Conservation (phyloP, 805 yeast species). For the Peterozyma xylosa region DNA sequence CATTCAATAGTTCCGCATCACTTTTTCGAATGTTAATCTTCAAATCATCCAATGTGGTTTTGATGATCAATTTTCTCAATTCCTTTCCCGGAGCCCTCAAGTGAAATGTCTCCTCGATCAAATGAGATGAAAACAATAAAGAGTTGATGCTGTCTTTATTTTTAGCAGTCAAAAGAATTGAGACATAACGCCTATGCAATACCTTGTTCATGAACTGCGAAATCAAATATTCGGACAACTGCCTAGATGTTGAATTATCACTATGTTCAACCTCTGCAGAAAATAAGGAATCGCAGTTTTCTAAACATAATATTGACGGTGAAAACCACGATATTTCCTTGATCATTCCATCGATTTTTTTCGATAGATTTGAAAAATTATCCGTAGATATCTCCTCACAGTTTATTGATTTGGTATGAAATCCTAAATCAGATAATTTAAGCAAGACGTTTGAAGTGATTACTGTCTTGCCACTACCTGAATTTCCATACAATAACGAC, state of each 20-base stretch:
- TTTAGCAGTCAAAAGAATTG: conserved; percentile 54
- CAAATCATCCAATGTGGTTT: conserved; percentile 19
- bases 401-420: conserved; percentile 37
- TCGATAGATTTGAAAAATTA: conserved; percentile 34
- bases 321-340: conserved; percentile 51
- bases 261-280: conserved; percentile 54
- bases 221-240: conserved; percentile 54
- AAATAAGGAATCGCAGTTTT: conserved; percentile 68
- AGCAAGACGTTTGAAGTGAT: conserved; percentile 35
- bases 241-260: conserved; percentile 55
- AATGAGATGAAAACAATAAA: conserved; percentile 55
- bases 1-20: conserved; percentile 34
- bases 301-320: conserved; percentile 70
- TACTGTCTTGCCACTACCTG: conserved; percentile 79
- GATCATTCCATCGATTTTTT: conserved; percentile 43
- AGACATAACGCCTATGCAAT: conserved; percentile 38
- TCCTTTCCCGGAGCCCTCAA: conserved; percentile 65
- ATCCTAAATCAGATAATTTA: conserved; percentile 32
- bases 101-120: conserved; percentile 54
- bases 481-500: conserved; percentile 57
- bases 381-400: conserved; percentile 56
- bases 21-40: conserved; percentile 21
- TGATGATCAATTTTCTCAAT: conserved; percentile 42
- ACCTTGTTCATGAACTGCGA: conserved; percentile 32
- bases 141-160: conserved; percentile 62